Percentiles rank a stretch among this genome's conserved stretches.
Conservation (phyloP, 2,329 filamentous ascomycete species). For the Xylariaceae sp. region DNA sequence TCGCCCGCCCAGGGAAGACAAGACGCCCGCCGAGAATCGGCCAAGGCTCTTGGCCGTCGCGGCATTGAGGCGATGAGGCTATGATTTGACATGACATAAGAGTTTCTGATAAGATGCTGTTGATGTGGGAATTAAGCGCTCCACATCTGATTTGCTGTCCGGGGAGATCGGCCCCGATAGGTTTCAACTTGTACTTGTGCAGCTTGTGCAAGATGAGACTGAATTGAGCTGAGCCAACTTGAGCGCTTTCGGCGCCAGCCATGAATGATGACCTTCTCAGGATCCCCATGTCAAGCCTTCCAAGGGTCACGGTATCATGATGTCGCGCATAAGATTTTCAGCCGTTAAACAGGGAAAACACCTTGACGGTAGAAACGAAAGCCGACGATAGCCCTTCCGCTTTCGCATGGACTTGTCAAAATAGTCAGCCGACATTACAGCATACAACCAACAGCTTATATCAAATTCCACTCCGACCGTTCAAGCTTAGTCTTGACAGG, state of each 20-base stretch:
- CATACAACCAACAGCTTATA: too few relatives aligned
- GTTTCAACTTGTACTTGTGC: too few relatives aligned
- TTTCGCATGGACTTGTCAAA: constrained; percentile 1
- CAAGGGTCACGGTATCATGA: background rate
- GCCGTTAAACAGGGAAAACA: background rate
- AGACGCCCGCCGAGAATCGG: constrained; percentile 24
- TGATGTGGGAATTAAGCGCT: too few relatives aligned
- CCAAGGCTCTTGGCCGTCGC: constrained; percentile 23
- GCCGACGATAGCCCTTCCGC: constrained; percentile 26
- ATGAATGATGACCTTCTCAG: constrained; percentile 18
- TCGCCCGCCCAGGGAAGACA: background rate
- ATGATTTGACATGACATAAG: too few relatives aligned
- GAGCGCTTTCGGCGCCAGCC: background rate
- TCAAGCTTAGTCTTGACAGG: too few relatives aligned
- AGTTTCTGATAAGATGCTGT: too few relatives aligned
- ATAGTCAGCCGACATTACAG: background rate
- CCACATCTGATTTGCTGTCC: too few relatives aligned
- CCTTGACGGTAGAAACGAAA: background rate
- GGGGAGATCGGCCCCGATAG: too few relatives aligned
- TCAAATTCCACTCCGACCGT: too few relatives aligned
- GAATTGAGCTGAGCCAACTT: too few relatives aligned
- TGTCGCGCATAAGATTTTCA: background rate
- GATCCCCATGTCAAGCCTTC: too few relatives aligned
- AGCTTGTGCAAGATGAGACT: too few relatives aligned
- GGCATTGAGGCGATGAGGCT: constrained; percentile 20